Percentiles rank a stretch among this genome's conserved stretches.
These are phyloP conservation scores for Debaryomyces hansenii DNA, from an alignment of 805 yeast species.

Conservation along the genomic window DNA sequence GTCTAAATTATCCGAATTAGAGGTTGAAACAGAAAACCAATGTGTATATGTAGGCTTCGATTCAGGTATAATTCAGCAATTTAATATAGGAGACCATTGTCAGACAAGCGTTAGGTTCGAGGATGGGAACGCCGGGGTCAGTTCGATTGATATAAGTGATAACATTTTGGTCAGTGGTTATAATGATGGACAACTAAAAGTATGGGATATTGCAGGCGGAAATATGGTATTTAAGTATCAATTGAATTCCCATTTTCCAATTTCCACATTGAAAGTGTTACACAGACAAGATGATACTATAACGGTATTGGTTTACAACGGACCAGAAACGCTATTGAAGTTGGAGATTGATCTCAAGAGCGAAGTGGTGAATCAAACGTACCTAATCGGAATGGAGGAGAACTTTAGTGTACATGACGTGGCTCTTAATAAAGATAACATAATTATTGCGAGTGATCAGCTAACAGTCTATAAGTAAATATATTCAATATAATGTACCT, in stretches of 20 bases:
- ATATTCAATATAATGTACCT: too few species aligned
- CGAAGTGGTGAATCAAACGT: conserved; percentile 4
- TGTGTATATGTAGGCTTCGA: conserved; percentile 42
- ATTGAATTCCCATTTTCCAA: conserved; percentile 6
- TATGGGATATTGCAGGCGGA: conserved; percentile 10
- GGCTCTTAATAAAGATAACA: conserved; percentile 3
- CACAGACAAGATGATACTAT: neutral
- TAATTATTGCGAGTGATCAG: conserved; percentile 8
- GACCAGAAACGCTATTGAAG: conserved; percentile 24
- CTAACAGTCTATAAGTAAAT: neutral
- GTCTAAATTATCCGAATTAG: conserved; percentile 17
- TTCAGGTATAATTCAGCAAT: conserved; percentile 33
- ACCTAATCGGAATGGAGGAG: conserved; percentile 26
- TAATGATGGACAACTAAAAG: conserved; percentile 14
- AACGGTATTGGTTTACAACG: conserved; percentile 18
- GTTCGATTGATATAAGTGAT: conserved; percentile 9
- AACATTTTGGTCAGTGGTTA: conserved; percentile 20
- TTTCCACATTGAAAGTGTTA: conserved; percentile 1
- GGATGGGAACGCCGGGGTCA: conserved; percentile 10
- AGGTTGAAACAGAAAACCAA: conserved; percentile 51
- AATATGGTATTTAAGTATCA: neutral
- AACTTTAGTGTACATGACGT: conserved; percentile 17
- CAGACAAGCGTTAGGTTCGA: conserved; percentile 9
- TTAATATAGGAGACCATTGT: conserved; percentile 16
- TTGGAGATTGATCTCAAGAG: conserved; percentile 8